Evolutionary conservation across 208 protist genomes (phyloP), one percentile per base, ranked within the genome.

Genomic region (Herpetomonas tarakana): DNA sequence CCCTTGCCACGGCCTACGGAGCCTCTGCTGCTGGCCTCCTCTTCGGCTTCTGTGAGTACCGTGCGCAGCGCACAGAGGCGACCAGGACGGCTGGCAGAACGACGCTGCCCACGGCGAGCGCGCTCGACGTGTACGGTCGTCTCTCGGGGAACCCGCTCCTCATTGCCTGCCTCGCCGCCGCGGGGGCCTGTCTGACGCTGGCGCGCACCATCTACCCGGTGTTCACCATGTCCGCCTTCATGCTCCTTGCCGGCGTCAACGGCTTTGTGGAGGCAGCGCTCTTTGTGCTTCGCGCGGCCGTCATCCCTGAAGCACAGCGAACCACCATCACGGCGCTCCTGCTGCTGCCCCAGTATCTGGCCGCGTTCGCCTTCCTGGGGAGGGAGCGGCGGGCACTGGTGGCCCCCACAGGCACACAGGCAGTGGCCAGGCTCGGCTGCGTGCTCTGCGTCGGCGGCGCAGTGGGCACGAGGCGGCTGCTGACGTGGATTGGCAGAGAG

Each of bases 301-400:
- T 55, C 49, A 62, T 84, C 38, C 69, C 68, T 25, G 74, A 81
- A 21, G 57, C 67, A 29, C 55, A 50, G 25, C 74, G 78, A 47
- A 35, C 74, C 14, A 78, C 69, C 12, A 57, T 81, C 4, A 78
- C 82, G 69, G 74, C 56, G 38, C 41, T 80, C n/a, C 74, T 84
- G 57, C 60, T 65, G 38, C 44, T 74, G 7, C 77, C 77, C 21
- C 56, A 67, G 1, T 74, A 77, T 58, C n/a, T n/a, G n/a, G n/a
- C n/a, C n/a, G n/a, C n/a, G n/a, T n/a, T n/a, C n/a, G n/a, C n/a
- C n/a, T n/a, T n/a, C n/a, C n/a, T n/a, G n/a, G n/a, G n/a, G n/a
- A n/a, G n/a, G n/a, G n/a, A n/a, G n/a, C n/a, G n/a, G n/a, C n/a
- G n/a, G n/a, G n/a, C 16, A 14, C 35, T 41, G 35, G 35, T 41